Base-by-base conservation (phyloP, 768 basidiomycete genomes). In the Leucogyrophana mollusca region DNA sequence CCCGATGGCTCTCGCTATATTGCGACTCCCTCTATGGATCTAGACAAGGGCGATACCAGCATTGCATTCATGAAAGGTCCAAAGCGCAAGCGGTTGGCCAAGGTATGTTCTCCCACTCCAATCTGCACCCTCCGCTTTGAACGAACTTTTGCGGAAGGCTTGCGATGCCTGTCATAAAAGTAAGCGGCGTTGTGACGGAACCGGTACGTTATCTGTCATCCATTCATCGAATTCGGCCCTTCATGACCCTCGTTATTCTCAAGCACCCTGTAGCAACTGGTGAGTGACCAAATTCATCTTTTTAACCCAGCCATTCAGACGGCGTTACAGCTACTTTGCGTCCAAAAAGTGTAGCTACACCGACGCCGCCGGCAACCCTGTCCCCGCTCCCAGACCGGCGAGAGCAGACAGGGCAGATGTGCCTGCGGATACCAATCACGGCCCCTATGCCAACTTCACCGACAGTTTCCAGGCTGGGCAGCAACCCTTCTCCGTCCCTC, bases 121-220 rank as follows among this genome's bases (percentile, higher is more conserved):
- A 23, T 37, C 40, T 10, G n/a, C 20, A 18, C n/a, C 40, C 45
- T 32, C 34, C 23, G 11, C 43, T 20, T 9, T 33, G 32, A 41
- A 13, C 38, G 52, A 46, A 63, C 45, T 9, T 24, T 39, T 35
- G 40, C 39, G n/a, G 25, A 47, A 78, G 77, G 77, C 89, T 40
- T 90, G 89, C 66, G 85, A 89, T 65, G 83, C 85, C 43, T 91
- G 89, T 62, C 90, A 91, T 61, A 88, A 86, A 64, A 84, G 82
- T 68, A 91, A 91, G 61, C 80, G 89, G 20, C 80, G 88, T 39
- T 90, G 88, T 66, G 87, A 90, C 66, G 87, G 87, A 24, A 87
- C 85, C 50, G 82, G 86, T 85, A 50, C 48, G 81, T 71, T 40
- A 46, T 44, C 24, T 40, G 22, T 16, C 37, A 36, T 51, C 33